Percentiles rank a stretch among this genome's conserved stretches.
phyloP scores from a whole-genome alignment of 2,329 filamentous ascomycete genomes.

The Apiospora saccharicola region DNA sequence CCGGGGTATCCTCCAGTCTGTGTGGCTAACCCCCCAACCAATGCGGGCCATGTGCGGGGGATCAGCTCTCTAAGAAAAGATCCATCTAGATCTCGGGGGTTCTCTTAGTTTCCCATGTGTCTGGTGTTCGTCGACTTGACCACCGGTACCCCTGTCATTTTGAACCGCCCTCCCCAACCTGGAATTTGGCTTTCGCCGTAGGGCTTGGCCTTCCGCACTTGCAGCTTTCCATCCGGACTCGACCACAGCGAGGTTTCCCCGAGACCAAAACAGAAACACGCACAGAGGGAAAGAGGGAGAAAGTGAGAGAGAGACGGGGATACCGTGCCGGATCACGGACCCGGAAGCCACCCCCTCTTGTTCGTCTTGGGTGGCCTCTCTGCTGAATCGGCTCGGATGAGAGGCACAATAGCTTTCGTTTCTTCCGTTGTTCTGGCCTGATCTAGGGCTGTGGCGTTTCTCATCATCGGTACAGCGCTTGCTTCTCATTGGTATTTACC shows the following conservation, averaged over 20 bases:
- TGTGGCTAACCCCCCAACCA: not conserved
- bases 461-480: not conserved
- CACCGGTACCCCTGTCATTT: not conserved
- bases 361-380: not conserved
- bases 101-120: slow-evolving; percentile 13
- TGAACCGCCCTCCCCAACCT: not conserved
- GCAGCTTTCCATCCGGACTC: not conserved
- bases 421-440: not conserved
- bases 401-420: not conserved
- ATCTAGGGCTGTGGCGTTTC: not conserved
- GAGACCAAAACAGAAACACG: not conserved
- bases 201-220: slow-evolving; percentile 17
- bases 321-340: not conserved
- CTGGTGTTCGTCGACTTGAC: not conserved
- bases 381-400: slow-evolving; percentile 2
- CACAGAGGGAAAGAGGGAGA: not conserved
- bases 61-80: not conserved
- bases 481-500: not conserved
- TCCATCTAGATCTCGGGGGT: slow-evolving; percentile 12
- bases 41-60: not conserved
- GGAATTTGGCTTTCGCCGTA: slow-evolving; percentile 8
- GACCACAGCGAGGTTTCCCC: not conserved
- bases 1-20: not conserved
- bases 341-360: not conserved
- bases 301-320: not conserved